Conservation (phyloP, 306 rosid genomes). For the Prunus mongolica region DNA sequence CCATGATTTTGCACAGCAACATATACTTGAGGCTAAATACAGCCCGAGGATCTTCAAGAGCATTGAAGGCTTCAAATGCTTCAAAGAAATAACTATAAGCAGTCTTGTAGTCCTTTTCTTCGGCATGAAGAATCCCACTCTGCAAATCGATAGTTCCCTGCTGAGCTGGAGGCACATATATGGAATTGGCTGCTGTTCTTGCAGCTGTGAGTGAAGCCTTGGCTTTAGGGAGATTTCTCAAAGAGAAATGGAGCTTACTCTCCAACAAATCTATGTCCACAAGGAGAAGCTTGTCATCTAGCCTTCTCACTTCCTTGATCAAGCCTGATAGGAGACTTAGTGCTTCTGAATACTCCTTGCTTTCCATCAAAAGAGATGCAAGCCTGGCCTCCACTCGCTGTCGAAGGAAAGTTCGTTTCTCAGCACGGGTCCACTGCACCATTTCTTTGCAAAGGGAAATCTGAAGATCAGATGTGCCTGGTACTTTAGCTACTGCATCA, state of each 20-base stretch:
- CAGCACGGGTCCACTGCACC: conserved; percentile 92
- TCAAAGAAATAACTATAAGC: conserved; percentile 88
- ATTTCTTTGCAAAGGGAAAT: conserved; percentile 85
- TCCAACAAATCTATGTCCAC: conserved; percentile 94
- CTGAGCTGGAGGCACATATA: conserved; percentile 96
- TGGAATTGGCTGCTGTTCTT: conserved; percentile 93
- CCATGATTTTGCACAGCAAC: conserved; percentile 90
- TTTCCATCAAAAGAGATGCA: conserved; percentile 91
- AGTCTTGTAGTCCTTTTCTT: conserved; percentile 92
- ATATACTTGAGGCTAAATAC: conserved; percentile 90
- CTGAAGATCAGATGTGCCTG: conserved; percentile 81
- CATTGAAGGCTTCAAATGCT: conserved; percentile 92
- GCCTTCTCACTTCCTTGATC: conserved; percentile 93
- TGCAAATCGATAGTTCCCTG: conserved; percentile 92
- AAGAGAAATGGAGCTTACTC: conserved; percentile 86
- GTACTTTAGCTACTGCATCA: conserved; percentile 86
- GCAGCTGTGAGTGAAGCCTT: conserved; percentile 97
- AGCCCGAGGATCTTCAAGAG: conserved; percentile 90
- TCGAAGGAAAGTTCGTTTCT: conserved; percentile 86
- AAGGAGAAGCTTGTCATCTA: conserved; percentile 94
- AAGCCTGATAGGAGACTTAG: conserved; percentile 69
- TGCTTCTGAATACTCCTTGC: conserved; percentile 85
- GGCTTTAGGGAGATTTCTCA: conserved; percentile 95
- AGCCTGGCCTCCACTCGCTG: conserved; percentile 96
- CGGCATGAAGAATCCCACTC: conserved; percentile 96